Base-by-base conservation (phyloP, 1,139 yeast genomes). In the Yamadazyma dushanensis region DNA sequence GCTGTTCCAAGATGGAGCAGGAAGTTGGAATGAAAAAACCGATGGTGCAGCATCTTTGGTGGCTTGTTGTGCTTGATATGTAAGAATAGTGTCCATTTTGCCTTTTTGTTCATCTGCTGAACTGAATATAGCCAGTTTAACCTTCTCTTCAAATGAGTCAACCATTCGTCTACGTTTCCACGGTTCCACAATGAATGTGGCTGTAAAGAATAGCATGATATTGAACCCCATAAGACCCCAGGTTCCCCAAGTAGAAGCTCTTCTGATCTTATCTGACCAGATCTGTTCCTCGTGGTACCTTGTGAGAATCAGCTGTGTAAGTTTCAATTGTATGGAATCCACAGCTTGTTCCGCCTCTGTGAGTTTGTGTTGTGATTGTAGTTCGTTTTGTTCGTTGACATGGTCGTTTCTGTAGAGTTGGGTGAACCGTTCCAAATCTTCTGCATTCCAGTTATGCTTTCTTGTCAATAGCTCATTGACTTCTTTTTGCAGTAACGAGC, bases 161-260 rank as follows among this genome's bases (percentile, higher is more conserved):
- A 90, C 95, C 45, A 92, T 63, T 38, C 92, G 67, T 38, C 77
- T 69, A 44, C 98, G 68, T 54, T 90, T 92, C 94, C 96, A 88
- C 0, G 99, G 98, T 62, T 94, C 99, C 33, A 94, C 78, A 0
- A 89, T 71, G 47, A 92, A 68, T 41, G 95, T 96, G 10, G 95
- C 95, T 3, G 86, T 66, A 4, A 89, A 53, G 49, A 94, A 89
- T 27, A 94, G 60, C 13, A 85, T 42, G 15, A 92, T 74, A 61
- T 94, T 94, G 46, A 89, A 74, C 1, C 90, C 94, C 95, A 89
- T 89, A 34, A 94, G 71, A 1, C 83, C 67, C 76, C 95, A 81
- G 0, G 99, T 92, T 1, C 97, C 98, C 95, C 96, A 94, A 0
- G 98, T 90, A 8, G 96, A 87, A 2, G 95, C 89, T 43, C 94